These are phyloP conservation scores for Talinum fruticosum DNA, from an alignment of 148 eudicot species.

Conservation along the genomic window DNA sequence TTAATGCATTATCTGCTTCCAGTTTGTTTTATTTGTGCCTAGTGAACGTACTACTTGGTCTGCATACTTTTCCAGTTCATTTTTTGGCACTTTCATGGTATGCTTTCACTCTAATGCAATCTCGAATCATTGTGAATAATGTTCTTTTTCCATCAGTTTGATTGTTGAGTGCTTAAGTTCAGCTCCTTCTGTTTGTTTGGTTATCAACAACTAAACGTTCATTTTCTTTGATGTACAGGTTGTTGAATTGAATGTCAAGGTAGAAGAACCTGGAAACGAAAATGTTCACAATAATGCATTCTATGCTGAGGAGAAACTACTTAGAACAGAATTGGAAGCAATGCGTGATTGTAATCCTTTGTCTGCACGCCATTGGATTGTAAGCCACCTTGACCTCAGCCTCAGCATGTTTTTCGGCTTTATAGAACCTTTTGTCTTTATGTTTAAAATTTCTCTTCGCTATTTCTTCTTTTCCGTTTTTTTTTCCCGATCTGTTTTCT, in stretches of 20 bases:
- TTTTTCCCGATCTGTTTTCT: background rate
- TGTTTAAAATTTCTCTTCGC: background rate
- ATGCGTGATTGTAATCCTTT: slow-evolving; percentile 89
- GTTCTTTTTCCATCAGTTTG: background rate
- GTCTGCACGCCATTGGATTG: slow-evolving; percentile 99
- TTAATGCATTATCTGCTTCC: background rate
- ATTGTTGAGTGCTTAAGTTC: background rate
- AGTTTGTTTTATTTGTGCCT: background rate
- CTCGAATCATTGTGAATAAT: background rate
- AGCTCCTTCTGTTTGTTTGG: background rate
- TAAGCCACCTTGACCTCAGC: slow-evolving; percentile 35
- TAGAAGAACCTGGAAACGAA: slow-evolving; percentile 85
- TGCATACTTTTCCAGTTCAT: background rate
- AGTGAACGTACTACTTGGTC: background rate
- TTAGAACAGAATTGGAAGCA: slow-evolving; percentile 77
- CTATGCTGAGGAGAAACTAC: slow-evolving; percentile 84
- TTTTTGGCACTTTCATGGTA: background rate
- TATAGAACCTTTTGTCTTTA: background rate
- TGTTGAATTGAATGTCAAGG: slow-evolving; percentile 89
- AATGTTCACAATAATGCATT: slow-evolving; percentile 95
- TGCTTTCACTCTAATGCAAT: background rate
- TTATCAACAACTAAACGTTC: background rate
- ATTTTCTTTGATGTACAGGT: slow-evolving; percentile 38
- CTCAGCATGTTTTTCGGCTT: background rate
- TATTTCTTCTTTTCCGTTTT: too few species aligned